phyloP scores from a whole-genome alignment of 208 protist species.

The Leishmania braziliensis region DNA sequence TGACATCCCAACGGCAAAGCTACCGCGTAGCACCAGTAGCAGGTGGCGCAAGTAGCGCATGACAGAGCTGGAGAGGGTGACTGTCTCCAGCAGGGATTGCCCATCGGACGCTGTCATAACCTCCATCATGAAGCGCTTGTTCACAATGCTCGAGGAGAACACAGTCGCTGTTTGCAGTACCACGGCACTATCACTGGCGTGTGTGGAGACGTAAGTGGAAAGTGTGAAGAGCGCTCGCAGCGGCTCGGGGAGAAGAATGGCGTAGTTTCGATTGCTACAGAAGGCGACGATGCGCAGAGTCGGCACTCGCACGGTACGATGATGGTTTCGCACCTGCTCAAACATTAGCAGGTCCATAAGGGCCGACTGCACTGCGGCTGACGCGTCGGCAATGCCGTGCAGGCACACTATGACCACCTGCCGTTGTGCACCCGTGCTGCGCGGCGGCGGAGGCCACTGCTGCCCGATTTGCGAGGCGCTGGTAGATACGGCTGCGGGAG shows the following conservation, averaged over 20 bases:
- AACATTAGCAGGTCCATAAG: slow-evolving; percentile 81
- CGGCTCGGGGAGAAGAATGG: slow-evolving; percentile 56
- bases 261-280: slow-evolving; percentile 57
- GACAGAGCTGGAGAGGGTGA: slow-evolving; percentile 60
- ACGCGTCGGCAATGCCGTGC: slow-evolving; percentile 59
- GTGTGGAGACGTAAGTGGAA: slow-evolving; percentile 80
- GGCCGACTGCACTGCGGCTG: slow-evolving; percentile 55
- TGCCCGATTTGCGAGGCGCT: not conserved
- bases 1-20: slow-evolving; percentile 32
- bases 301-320: slow-evolving; percentile 31
- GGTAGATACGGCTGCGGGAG: not conserved
- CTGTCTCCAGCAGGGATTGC: slow-evolving; percentile 58
- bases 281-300: slow-evolving; percentile 85
- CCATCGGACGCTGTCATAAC: slow-evolving; percentile 57
- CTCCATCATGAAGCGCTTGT: slow-evolving; percentile 78
- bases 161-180: slow-evolving; percentile 71
- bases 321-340: slow-evolving; percentile 37
- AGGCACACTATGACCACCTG: slow-evolving; percentile 80
- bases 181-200: slow-evolving; percentile 79
- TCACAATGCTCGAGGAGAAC: slow-evolving; percentile 70
- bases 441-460: slow-evolving; percentile 8
- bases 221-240: slow-evolving; percentile 75
- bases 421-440: slow-evolving; percentile 23
- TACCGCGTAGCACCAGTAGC: slow-evolving; percentile 67
- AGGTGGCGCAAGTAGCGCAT: slow-evolving; percentile 82